Evolutionary conservation across 345 rosid species (phyloP), one percentile per base, ranked within the genome.

Genomic region (Syzygium aqueum): DNA sequence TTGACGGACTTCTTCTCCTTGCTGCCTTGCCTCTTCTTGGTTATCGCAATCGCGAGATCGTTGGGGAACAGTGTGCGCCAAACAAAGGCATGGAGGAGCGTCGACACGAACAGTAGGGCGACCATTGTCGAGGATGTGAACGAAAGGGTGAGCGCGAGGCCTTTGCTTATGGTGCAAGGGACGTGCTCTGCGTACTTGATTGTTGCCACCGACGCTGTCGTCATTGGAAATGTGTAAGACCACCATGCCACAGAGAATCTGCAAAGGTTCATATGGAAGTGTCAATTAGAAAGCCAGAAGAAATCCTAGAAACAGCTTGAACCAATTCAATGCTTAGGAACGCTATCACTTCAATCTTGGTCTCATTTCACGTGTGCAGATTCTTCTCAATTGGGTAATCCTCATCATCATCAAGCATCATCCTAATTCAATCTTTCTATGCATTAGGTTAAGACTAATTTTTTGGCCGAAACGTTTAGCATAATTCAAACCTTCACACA

Each of bases 211-310:
- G 99, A 94, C 51, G 91, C 96, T 2, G 98, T 95, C 59, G 98
- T 96, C 99, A 97, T 97, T 6, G 98, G 99, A 67, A 97, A 96
- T 65, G 99, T 97, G 89, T 97, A 97, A 12, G 99, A 94, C 99
- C 99, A 97, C 99, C 98, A 96, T 27, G 99, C 98, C 84, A 96
- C 96, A 2, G 99, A 97, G 85, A 97, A 97, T 91, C 98, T 95
- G 93, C 86, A 37, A 73, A 33, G 46, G 16, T 30, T 30, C 77
- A 65, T 65, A 65, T 10, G 77, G 43, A 65, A 16, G 77, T 30
- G 77, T 65, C 77, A 1, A 65, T 65, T 37, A 30, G 77, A 65
- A 3, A 65, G 77, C 11, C 77, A 65, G 0, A 65, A 65, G 43
- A 65, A 65, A 65, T 30, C 15, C n/a, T 63, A 82, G 50, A 65